Evolutionary conservation across 2,329 filamentous ascomycete species (phyloP).

Genomic region (Saccharata proteae): DNA sequence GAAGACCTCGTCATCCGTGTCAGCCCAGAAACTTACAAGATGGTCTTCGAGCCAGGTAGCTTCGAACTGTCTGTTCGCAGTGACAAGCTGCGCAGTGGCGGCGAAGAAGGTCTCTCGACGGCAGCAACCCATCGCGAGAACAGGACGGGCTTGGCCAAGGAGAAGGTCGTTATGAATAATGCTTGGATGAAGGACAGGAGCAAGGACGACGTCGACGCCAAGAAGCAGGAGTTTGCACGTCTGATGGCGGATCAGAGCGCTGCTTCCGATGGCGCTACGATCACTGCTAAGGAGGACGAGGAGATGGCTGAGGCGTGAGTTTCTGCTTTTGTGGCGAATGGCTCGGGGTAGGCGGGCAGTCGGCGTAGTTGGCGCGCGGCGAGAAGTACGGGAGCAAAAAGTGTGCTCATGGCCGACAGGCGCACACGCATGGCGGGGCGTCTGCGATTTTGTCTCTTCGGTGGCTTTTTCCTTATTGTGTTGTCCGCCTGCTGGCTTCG

Average conservation of each 20-base stretch:
- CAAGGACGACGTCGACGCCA: conserved; percentile 34
- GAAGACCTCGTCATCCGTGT: conserved; percentile 35
- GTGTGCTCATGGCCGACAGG: too few relatives aligned
- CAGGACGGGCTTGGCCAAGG: conserved; percentile 26
- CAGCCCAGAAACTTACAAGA: conserved; percentile 29
- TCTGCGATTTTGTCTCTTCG: too few relatives aligned
- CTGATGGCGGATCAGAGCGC: conserved; percentile 1
- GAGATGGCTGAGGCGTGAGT: conserved; percentile 1
- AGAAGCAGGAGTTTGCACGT: conserved; percentile 22
- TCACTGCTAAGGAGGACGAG: background rate
- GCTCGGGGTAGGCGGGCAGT: too few relatives aligned
- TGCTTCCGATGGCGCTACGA: too few relatives aligned
- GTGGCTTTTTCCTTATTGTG: too few relatives aligned
- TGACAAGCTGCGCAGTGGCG: conserved; percentile 21
- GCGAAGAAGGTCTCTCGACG: conserved; percentile 21
- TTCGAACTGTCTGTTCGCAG: conserved; percentile 31
- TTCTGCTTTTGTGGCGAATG: too few relatives aligned
- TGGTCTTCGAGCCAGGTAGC: conserved; percentile 30
- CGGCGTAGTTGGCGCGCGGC: too few relatives aligned
- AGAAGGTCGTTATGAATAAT: conserved; percentile 32
- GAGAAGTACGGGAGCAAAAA: too few relatives aligned
- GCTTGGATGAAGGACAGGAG: conserved; percentile 34
- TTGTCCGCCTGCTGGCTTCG: too few relatives aligned
- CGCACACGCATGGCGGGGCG: too few relatives aligned
- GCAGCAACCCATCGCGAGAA: conserved; percentile 21